A percentile compares a stretch with the other conserved stretches of the same genome.
Conservation (phyloP, 2,329 filamentous ascomycete genomes). For the Apiospora pterosperma region DNA sequence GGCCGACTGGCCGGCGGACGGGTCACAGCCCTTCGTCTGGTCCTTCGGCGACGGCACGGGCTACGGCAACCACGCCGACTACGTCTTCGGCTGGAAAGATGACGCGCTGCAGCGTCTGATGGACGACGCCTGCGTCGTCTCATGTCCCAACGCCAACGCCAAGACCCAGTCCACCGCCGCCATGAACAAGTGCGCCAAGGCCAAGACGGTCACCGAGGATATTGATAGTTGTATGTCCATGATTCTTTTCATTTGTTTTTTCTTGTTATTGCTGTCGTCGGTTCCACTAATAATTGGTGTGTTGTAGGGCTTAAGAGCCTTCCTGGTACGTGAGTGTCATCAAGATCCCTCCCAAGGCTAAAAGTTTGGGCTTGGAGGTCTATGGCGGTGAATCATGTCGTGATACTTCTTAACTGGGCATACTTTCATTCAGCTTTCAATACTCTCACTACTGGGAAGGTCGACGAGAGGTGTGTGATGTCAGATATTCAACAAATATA, state of each 20-base stretch:
- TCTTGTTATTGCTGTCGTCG: neutral
- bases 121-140: slow-evolving; percentile 31
- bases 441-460: too few relatives aligned
- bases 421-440: neutral
- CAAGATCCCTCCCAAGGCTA: neutral
- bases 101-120: slow-evolving; percentile 28
- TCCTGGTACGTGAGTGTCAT: neutral
- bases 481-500: too few relatives aligned
- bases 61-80: slow-evolving; percentile 32
- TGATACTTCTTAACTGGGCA: neutral
- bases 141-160: slow-evolving; percentile 20
- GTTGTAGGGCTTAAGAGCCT: neutral
- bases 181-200: slow-evolving; percentile 18
- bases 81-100: slow-evolving; percentile 32
- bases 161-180: slow-evolving; percentile 14
- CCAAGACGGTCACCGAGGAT: slow-evolving; percentile 16
- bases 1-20: slow-evolving; percentile 31
- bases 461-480: too few relatives aligned
- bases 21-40: slow-evolving; percentile 27
- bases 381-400: neutral
- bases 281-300: too few relatives aligned
- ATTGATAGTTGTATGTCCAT: slow-evolving; percentile 21
- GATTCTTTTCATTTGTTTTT: neutral
- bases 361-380: neutral
- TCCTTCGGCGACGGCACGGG: slow-evolving; percentile 26